Evolutionary conservation across 331 rosid genomes (phyloP).

Genomic region (Malus hybrid): DNA sequence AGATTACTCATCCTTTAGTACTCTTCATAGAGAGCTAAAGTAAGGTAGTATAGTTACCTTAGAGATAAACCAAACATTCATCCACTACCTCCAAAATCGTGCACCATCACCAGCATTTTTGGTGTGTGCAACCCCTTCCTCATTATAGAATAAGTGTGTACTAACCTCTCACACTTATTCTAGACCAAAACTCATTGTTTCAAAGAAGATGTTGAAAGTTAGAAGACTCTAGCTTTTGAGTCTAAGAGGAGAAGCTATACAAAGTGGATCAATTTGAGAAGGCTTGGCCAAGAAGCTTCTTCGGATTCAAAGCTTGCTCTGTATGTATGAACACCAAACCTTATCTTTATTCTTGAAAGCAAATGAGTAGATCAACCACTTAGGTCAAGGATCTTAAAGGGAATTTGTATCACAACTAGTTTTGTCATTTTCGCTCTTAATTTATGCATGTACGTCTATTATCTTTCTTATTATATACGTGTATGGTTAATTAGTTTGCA

Average conservation of each 20-base stretch:
- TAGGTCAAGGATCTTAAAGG: not conserved
- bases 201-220: not conserved
- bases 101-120: not conserved
- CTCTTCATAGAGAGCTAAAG: not conserved
- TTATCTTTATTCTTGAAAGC: too few species aligned
- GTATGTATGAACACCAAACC: not conserved
- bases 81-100: not conserved
- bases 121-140: not conserved
- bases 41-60: not conserved
- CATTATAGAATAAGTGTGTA: not conserved
- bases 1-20: not conserved
- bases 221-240: not conserved
- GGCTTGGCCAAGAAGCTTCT: not conserved
- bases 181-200: not conserved
- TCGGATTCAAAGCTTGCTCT: not conserved
- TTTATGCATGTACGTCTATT: too few species aligned
- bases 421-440: not conserved
- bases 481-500: not conserved
- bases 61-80: not conserved
- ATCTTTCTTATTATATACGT: not conserved
- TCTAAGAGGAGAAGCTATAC: not conserved
- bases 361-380: too few species aligned
- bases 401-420: not conserved
- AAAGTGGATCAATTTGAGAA: not conserved
- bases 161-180: not conserved